Percentiles rank a stretch among this genome's conserved stretches.
These are phyloP conservation scores for Calonectria hongkongensis DNA, from an alignment of 2,329 filamentous ascomycete genomes.

Conservation along the genomic window DNA sequence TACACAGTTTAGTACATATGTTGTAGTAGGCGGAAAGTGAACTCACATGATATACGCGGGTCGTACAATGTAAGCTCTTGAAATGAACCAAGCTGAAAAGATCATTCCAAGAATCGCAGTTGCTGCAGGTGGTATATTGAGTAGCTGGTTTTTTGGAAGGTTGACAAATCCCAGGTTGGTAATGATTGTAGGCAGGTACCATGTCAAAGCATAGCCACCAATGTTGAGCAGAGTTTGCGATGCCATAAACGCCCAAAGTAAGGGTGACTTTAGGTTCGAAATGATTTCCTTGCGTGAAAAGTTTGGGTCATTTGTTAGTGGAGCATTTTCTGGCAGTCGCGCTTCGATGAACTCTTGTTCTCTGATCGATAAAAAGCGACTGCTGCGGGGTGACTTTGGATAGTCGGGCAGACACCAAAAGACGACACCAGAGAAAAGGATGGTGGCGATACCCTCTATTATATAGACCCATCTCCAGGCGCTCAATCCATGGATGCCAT, in stretches of 20 bases:
- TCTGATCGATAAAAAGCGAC: slow-evolving; percentile 59
- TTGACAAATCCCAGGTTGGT: slow-evolving; percentile 64
- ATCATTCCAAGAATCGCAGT: slow-evolving; percentile 63
- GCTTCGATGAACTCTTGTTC: slow-evolving; percentile 64
- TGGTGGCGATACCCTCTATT: slow-evolving; percentile 65
- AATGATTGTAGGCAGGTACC: slow-evolving; percentile 65
- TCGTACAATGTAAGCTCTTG: slow-evolving; percentile 34
- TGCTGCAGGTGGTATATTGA: slow-evolving; percentile 66
- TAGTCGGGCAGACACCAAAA: slow-evolving; percentile 63
- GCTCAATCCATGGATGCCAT: slow-evolving; percentile 50
- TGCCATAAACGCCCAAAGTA: slow-evolving; percentile 51
- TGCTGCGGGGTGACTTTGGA: slow-evolving; percentile 56
- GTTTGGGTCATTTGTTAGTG: slow-evolving; percentile 59
- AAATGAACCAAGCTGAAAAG: slow-evolving; percentile 61
- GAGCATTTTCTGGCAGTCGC: slow-evolving; percentile 61
- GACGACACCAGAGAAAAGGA: slow-evolving; percentile 49
- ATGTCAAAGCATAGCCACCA: slow-evolving; percentile 63
- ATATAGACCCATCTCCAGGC: slow-evolving; percentile 63
- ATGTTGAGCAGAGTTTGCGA: slow-evolving; percentile 61
- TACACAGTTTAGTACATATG: background rate
- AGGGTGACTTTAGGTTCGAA: slow-evolving; percentile 53
- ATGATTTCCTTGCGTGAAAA: slow-evolving; percentile 61
- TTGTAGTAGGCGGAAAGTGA: fast-evolving
- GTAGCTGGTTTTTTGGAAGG: slow-evolving; percentile 65
- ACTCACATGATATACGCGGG: slow-evolving; percentile 32